These are phyloP conservation scores for Picea glauca DNA, from an alignment of 75 land plant species.

Conservation along the genomic window DNA sequence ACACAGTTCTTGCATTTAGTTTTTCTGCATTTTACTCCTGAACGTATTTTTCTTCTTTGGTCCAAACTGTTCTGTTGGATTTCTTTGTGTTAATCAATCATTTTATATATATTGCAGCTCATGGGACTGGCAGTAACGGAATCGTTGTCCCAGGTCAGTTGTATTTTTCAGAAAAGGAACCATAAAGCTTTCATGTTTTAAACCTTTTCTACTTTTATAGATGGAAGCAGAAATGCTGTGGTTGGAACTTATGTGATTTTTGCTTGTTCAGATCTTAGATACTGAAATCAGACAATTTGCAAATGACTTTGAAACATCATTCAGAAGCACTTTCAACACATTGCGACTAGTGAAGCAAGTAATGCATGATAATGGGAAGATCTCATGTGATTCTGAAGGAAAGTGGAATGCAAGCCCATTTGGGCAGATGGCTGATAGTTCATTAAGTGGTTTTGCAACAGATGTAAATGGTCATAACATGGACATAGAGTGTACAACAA, in stretches of 20 bases:
- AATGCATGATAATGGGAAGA: background rate
- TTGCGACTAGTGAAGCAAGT: background rate
- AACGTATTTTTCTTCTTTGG: background rate
- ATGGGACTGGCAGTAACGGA: background rate
- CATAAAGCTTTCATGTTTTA: background rate
- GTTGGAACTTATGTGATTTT: background rate
- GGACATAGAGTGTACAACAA: background rate
- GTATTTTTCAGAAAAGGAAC: background rate
- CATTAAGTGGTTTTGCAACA: background rate
- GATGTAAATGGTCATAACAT: background rate
- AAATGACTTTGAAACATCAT: background rate
- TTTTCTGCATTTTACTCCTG: too few species aligned
- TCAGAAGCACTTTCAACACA: background rate
- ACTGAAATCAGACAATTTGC: background rate
- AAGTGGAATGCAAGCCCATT: background rate
- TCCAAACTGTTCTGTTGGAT: background rate
- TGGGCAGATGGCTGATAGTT: background rate
- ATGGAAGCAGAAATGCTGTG: too few species aligned
- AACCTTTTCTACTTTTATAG: background rate
- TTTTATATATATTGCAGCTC: background rate
- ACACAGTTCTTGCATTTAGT: too few species aligned
- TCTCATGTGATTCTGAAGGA: background rate
- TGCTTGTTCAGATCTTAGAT: background rate
- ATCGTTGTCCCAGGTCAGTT: background rate
- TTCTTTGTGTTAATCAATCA: background rate